Percentiles rank a stretch among this genome's conserved stretches.
Evolutionary conservation across 176 grass and related monocot species (phyloP).

Genomic region (Paspalum vaginatum): DNA sequence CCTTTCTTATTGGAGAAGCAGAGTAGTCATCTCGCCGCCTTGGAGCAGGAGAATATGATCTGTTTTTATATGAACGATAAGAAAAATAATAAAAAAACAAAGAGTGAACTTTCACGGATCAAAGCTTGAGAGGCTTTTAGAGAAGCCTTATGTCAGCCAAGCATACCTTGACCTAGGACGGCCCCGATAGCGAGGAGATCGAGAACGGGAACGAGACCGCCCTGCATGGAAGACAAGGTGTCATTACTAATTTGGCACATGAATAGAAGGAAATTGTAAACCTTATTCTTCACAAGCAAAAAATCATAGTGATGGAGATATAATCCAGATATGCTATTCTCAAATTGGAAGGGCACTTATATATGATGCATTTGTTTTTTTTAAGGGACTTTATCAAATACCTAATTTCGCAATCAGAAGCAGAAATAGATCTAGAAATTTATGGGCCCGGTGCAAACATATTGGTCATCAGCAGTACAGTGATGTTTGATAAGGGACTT

Average conservation of each 20-base stretch:
- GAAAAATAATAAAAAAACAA: constrained; percentile 2
- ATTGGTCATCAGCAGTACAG: background rate
- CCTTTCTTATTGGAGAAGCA: constrained; percentile 62
- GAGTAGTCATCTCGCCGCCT: constrained; percentile 65
- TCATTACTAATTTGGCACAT: constrained; percentile 17
- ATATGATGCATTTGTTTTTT: background rate
- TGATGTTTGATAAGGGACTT: background rate
- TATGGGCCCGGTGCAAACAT: background rate
- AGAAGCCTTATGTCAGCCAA: background rate
- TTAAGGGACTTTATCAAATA: background rate
- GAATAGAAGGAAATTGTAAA: background rate
- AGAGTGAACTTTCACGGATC: background rate
- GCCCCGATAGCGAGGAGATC: constrained; percentile 67
- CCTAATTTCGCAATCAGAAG: background rate
- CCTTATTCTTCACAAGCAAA: background rate
- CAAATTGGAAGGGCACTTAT: background rate
- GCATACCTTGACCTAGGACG: constrained; percentile 75
- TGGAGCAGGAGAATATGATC: constrained; percentile 80
- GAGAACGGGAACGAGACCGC: constrained; percentile 76
- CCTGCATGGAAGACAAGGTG: constrained; percentile 44
- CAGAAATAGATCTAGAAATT: constrained; percentile 3
- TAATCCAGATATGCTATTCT: background rate
- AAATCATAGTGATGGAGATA: background rate
- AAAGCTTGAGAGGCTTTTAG: constrained; percentile 2
- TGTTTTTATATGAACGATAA: constrained; percentile 24